These are phyloP conservation scores for Nicotiana noctiflora DNA, from an alignment of 257 asterid genomes.

Conservation along the genomic window DNA sequence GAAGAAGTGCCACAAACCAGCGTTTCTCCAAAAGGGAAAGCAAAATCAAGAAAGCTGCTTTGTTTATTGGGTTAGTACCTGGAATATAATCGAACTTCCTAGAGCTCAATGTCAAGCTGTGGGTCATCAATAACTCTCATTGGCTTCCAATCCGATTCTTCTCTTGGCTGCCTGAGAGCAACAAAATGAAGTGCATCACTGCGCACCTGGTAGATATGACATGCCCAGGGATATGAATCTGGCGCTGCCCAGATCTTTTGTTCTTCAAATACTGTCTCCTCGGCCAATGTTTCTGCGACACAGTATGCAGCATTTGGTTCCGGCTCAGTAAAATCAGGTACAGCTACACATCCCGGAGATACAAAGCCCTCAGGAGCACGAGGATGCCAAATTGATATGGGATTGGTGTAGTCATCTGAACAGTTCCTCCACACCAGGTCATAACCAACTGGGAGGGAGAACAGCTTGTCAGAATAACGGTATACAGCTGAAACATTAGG, in stretches of 20 bases:
- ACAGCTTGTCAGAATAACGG: constrained; percentile 43
- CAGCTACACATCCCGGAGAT: constrained; percentile 77
- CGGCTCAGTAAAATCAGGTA: constrained; percentile 61
- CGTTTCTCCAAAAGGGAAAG: neutral
- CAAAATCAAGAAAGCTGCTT: neutral
- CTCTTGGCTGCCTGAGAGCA: constrained; percentile 78
- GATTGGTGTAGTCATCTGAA: constrained; percentile 57
- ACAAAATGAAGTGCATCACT: constrained; percentile 92
- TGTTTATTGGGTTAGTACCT: neutral
- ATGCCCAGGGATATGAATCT: constrained; percentile 89
- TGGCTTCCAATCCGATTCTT: constrained; percentile 75
- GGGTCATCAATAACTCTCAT: constrained; percentile 52
- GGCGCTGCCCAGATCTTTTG: constrained; percentile 90
- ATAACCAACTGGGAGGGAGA: constrained; percentile 66
- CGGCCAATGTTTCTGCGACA: constrained; percentile 56
- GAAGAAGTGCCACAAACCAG: neutral
- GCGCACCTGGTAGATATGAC: constrained; percentile 66
- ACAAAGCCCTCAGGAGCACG: constrained; percentile 90
- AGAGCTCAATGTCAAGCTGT: constrained; percentile 4
- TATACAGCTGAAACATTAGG: constrained; percentile 85
- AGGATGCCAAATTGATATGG: constrained; percentile 89
- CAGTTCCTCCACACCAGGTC: constrained; percentile 99
- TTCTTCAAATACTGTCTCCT: constrained; percentile 73
- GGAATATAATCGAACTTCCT: neutral
- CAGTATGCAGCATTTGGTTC: constrained; percentile 58